Conservation (phyloP, 106 monocot genomes). For the Gastrodia elata region DNA sequence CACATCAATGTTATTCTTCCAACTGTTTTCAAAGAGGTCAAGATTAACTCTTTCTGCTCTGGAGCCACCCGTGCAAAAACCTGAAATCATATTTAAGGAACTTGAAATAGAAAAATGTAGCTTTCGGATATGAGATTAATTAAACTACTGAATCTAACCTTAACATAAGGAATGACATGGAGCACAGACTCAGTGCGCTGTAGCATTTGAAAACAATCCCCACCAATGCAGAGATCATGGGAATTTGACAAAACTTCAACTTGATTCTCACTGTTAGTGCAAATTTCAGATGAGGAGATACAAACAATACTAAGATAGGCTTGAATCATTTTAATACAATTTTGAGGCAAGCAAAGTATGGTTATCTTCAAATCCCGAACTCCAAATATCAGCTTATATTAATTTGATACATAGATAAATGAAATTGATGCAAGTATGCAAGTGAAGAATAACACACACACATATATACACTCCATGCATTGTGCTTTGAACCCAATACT, state of each 20-base stretch:
- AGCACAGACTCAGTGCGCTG: conserved; percentile 58
- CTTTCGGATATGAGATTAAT: not conserved
- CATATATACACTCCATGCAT: no score
- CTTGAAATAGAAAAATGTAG: not conserved
- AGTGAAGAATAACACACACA: no score
- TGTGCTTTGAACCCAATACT: no score
- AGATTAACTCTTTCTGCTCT: conserved; percentile 93
- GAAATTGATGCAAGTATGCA: no score
- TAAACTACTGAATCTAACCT: conserved; percentile 35
- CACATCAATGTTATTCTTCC: conserved; percentile 99
- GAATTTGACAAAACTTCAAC: conserved; percentile 77
- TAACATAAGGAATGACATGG: conserved; percentile 87
- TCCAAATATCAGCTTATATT: no score
- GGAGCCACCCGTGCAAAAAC: conserved; percentile 98
- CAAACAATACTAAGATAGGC: no score
- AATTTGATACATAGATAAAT: no score
- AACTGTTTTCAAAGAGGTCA: conserved; percentile 84
- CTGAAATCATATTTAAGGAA: conserved; percentile 23
- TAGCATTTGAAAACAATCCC: conserved; percentile 96
- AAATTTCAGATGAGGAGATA: not conserved
- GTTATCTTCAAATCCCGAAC: no score
- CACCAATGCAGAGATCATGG: conserved; percentile 93
- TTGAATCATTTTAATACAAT: no score
- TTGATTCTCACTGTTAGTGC: conserved; percentile 42
- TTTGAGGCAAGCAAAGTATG: no score